Evolutionary conservation across 2,329 filamentous ascomycete species (phyloP).

Genomic region (Colletotrichum theobromicola): DNA sequence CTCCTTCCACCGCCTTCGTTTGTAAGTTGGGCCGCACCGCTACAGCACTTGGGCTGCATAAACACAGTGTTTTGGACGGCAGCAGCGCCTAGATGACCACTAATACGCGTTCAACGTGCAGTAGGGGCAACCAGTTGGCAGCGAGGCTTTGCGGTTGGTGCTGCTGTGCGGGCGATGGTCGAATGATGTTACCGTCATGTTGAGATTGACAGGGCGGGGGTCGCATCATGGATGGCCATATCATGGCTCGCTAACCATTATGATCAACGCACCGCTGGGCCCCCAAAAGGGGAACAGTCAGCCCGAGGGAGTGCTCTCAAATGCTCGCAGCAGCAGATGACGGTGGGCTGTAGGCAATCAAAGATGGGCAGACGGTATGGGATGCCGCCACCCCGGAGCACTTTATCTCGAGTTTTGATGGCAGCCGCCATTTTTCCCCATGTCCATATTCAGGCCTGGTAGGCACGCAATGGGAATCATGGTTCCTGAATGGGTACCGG

Average conservation of each 20-base stretch:
- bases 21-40: background rate
- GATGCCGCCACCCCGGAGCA: background rate
- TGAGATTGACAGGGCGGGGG: constrained; percentile 17
- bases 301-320: background rate
- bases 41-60: background rate
- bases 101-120: background rate
- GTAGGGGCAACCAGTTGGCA: background rate
- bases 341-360: constrained; percentile 7
- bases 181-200: constrained; percentile 19
- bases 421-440: background rate
- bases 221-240: constrained; percentile 19
- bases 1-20: background rate
- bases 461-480: background rate
- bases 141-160: background rate
- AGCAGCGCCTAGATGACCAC: constrained; percentile 1
- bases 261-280: constrained; percentile 5
- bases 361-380: constrained; percentile 14
- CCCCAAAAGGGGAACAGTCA: background rate
- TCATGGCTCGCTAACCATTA: constrained; percentile 12
- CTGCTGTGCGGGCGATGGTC: constrained; percentile 8
- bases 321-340: constrained; percentile 2
- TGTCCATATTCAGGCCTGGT: background rate
- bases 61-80: background rate
- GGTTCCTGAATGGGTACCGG: background rate
- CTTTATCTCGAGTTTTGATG: background rate